Conservation (phyloP, 2,329 filamentous ascomycete species). For the Cladophialophora yegresii region DNA sequence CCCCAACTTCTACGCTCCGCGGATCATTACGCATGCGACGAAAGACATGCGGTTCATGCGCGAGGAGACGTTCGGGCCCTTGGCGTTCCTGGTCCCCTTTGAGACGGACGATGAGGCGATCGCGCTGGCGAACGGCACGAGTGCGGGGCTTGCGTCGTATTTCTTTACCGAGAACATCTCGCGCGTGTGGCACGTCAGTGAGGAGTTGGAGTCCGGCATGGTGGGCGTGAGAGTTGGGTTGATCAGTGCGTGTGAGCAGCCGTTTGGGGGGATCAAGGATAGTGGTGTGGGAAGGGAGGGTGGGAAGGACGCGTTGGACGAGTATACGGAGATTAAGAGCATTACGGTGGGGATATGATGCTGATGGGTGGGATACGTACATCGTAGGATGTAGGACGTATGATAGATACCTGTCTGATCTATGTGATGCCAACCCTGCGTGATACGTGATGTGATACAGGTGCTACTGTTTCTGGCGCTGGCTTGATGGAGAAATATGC, state of each 20-base stretch:
- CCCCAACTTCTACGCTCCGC: conserved; percentile 83
- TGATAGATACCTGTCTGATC: too few relatives aligned
- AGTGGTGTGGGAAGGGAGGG: conserved; percentile 34
- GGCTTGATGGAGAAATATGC: not conserved
- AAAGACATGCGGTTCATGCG: conserved; percentile 82
- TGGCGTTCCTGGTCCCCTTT: conserved; percentile 66
- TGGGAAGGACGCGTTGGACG: conserved; percentile 56
- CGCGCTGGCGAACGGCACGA: conserved; percentile 38
- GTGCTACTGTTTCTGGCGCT: not conserved
- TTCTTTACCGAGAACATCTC: conserved; percentile 54
- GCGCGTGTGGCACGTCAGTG: conserved; percentile 64
- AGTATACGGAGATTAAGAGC: conserved; percentile 74
- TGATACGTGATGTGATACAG: not conserved
- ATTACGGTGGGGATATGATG: conserved; percentile 55
- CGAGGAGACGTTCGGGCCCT: conserved; percentile 89
- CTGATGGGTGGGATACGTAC: too few relatives aligned
- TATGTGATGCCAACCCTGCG: too few relatives aligned
- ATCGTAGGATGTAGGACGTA: not conserved
- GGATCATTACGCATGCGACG: conserved; percentile 73
- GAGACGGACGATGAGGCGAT: conserved; percentile 41
- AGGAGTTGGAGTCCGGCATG: conserved; percentile 80
- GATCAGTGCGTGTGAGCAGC: conserved; percentile 26
- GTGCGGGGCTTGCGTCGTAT: conserved; percentile 39
- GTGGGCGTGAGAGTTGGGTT: conserved; percentile 61
- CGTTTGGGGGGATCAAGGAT: conserved; percentile 39